Evolutionary conservation across 306 rosid genomes (phyloP).

Genomic region (Quercus ilex): DNA sequence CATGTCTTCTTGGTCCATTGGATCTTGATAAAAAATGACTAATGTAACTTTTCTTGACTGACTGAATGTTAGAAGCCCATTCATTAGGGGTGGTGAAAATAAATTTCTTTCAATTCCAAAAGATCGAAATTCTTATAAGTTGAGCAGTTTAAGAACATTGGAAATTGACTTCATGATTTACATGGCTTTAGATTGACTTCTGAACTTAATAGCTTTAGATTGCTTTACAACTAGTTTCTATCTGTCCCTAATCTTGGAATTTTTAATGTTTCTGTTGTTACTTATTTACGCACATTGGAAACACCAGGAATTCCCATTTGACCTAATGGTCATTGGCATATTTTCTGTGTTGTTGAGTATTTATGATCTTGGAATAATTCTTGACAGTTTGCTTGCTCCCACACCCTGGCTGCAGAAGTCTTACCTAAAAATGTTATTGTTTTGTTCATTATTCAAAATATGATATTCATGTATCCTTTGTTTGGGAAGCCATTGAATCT

Average conservation of each 20-base stretch:
- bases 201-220: background rate
- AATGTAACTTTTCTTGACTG: background rate
- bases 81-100: background rate
- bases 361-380: background rate
- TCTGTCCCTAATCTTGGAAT: background rate
- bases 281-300: background rate
- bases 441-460: background rate
- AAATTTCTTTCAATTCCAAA: slow-evolving; percentile 9
- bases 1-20: background rate
- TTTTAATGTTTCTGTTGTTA: background rate
- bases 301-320: too few species aligned
- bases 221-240: background rate
- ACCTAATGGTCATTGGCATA: background rate
- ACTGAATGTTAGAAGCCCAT: background rate
- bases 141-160: background rate
- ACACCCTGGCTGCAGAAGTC: background rate
- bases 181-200: background rate
- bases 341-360: background rate
- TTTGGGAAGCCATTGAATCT: background rate
- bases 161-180: background rate
- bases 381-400: background rate
- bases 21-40: background rate
- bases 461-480: background rate
- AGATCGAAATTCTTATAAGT: background rate
- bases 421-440: background rate